Base-by-base conservation (phyloP, 2,329 filamentous ascomycete genomes). In the Fusarium chuoi region DNA sequence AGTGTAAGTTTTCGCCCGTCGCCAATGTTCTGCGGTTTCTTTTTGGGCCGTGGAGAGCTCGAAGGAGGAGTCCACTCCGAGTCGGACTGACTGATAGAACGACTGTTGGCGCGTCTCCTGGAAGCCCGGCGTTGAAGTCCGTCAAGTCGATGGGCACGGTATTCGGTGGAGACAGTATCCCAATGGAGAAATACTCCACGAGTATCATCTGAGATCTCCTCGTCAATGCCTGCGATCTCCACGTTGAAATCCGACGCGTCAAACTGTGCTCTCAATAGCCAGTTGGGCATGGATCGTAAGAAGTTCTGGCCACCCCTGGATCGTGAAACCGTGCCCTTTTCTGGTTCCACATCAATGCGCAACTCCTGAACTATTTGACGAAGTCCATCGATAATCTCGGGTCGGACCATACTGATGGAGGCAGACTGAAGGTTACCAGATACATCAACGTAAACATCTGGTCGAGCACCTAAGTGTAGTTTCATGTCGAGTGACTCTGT, bases 361-460 rank as follows among this genome's bases (percentile, higher is more conserved):
- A 98, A 87, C 79, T 98, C 95, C 46, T 91, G 90, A 20, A 98
- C 90, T 71, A 99, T 98, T 80, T 98, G 94, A 30, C 94, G 93
- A 38, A 99, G 87, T 28, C 96, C 97, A 78, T 97, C 93, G 61
- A 92, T 96, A 66, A 99, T 98, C 79, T 99, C 96, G 11, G 94
- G 92, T 28, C 96, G 91, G 14, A 98, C 92, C 87, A 99, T 92
- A 78, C 95, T 96, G 55, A 98, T 87, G 4, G 94, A 94, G 74
- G 97, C 95, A 0, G 94, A 97, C 79, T 97, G 93, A 6, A 98
- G 85, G 70, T 91, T 94, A 26, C 93, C 95, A 56, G 90, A 92
- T 17, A 92, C 90, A 61, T 94, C 90, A 15, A 98, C 95, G 52
- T 93, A 92, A 13, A 98, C 89, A 74, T 98, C 92, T 0, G 95